A percentile compares a stretch with the other conserved stretches of the same genome.
Evolutionary conservation across 2,329 filamentous ascomycete species (phyloP).

Genomic region (Elsinoe australis): DNA sequence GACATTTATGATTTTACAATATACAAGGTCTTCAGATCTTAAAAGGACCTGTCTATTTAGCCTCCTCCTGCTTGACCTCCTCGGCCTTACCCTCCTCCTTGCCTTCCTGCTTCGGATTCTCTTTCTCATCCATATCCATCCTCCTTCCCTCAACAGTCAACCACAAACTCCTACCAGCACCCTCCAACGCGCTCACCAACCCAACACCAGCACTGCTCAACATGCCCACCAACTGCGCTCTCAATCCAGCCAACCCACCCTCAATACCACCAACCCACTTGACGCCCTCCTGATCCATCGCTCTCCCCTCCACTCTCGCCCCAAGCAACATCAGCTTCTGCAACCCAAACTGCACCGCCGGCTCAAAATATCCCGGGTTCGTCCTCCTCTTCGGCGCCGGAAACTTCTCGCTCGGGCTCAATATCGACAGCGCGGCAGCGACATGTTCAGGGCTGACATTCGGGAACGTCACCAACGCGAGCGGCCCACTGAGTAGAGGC

Average conservation of each 20-base stretch:
- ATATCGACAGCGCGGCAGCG: slow-evolving; percentile 68
- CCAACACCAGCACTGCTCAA: slow-evolving; percentile 73
- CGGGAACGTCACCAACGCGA: slow-evolving; percentile 75
- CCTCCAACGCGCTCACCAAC: slow-evolving; percentile 70
- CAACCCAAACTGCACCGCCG: slow-evolving; percentile 67
- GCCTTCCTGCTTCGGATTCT: slow-evolving; percentile 28
- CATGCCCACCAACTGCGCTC: slow-evolving; percentile 71
- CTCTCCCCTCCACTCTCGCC: slow-evolving; percentile 75
- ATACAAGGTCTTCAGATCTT: no score
- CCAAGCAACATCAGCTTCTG: slow-evolving; percentile 83
- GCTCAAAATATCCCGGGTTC: slow-evolving; percentile 75
- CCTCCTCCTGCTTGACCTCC: no score
- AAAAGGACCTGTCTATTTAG: no score
- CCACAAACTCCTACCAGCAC: slow-evolving; percentile 73
- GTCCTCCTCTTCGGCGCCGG: slow-evolving; percentile 68
- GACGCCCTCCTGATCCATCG: slow-evolving; percentile 67
- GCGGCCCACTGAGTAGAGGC: slow-evolving; percentile 70
- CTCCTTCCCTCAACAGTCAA: slow-evolving; percentile 78
- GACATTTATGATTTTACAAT: slow-evolving; percentile 8
- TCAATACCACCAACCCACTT: slow-evolving; percentile 69
- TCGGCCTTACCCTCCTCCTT: slow-evolving; percentile 16
- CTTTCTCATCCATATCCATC: slow-evolving; percentile 70
- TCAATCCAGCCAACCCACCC: slow-evolving; percentile 71
- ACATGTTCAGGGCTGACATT: slow-evolving; percentile 76
- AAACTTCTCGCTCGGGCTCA: slow-evolving; percentile 66